Conservation (phyloP, 768 basidiomycete species). For the Psilocybe tampanensis region DNA sequence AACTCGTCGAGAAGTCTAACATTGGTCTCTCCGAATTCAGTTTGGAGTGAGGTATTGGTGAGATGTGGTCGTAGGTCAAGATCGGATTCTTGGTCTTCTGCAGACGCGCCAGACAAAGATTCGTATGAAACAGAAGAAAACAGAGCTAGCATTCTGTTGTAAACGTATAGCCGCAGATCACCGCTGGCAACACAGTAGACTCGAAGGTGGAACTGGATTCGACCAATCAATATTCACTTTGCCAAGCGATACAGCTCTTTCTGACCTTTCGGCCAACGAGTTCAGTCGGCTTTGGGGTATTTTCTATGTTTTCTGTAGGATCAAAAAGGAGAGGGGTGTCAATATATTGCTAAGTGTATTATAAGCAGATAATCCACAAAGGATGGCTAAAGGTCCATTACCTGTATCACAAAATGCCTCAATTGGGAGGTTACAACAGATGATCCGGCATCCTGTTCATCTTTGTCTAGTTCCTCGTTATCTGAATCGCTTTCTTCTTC, state of each 20-base stretch:
- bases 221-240: not conserved
- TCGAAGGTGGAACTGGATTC: conserved; percentile 85
- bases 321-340: conserved; percentile 77
- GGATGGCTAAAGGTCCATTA: conserved; percentile 29
- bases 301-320: conserved; percentile 48
- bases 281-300: conserved; percentile 15
- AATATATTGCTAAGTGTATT: conserved; percentile 78
- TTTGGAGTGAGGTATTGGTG: conserved; percentile 91
- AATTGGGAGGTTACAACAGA: conserved; percentile 83
- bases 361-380: not conserved
- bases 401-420: conserved; percentile 96
- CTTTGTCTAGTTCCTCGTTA: conserved; percentile 34
- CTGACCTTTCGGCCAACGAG: conserved; percentile 63
- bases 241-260: conserved; percentile 7
- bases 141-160: conserved; percentile 81
- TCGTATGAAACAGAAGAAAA: conserved; percentile 81
- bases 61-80: conserved; percentile 75
- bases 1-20: conserved; percentile 86
- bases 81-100: conserved; percentile 22
- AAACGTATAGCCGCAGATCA: conserved; percentile 78
- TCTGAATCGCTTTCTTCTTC: conserved; percentile 59
- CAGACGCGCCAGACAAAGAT: conserved; percentile 38
- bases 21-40: conserved; percentile 60
- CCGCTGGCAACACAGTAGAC: conserved; percentile 84
- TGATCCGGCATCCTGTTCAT: conserved; percentile 40